Base-by-base conservation (phyloP, 495 filamentous ascomycete species). In the Xanthoparmelia taractica region DNA sequence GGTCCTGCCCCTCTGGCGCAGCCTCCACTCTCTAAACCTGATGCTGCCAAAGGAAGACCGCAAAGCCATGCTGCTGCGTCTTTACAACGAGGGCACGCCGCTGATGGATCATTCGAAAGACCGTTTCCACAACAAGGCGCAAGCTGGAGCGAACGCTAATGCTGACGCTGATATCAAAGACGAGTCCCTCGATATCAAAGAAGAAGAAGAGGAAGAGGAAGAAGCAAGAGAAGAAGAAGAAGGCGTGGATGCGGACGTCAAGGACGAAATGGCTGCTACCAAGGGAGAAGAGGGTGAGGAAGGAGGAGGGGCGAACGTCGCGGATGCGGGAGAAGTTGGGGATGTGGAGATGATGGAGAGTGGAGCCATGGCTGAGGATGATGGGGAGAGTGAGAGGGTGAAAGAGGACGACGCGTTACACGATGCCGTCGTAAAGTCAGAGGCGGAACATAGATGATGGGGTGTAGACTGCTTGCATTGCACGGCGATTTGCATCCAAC, bases 1-100 rank as follows among this genome's bases (percentile, higher is more conserved):
- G 82, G 86, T 92, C 4, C 78, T 98, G 52, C 93, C 94, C 11
- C 76, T 98, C 29, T 98, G 94, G 94, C 86, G 91, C 71, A 91
- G 89, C 61, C 76, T 94, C 66, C 84, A 90, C 64, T 89, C 85
- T 4, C 75, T 96, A 58, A 98, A 97, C 73, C 82, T 98, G 47
- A 98, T 98, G 94, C 77, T 97, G 67, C 91, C 91, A 58, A 98
- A 97, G 77, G 94, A 98, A 70, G 94, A 98, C 56, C 84, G 94
- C 37, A 87, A 84, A 40, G 94, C 93, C 11, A 93, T 97, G 89
- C 78, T 97, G 68, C 80, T 96, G 61, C 84, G 94, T 40, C 79
- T 98, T 41, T 98, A 86, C 77, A 92, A 96, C 68, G 92, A 97
- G 64, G 81, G 82, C 29, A 85, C 86, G 3, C 89, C 87, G 4